phyloP scores from a whole-genome alignment of 495 filamentous ascomycete genomes.

The Staphylotrichum tortipilum region DNA sequence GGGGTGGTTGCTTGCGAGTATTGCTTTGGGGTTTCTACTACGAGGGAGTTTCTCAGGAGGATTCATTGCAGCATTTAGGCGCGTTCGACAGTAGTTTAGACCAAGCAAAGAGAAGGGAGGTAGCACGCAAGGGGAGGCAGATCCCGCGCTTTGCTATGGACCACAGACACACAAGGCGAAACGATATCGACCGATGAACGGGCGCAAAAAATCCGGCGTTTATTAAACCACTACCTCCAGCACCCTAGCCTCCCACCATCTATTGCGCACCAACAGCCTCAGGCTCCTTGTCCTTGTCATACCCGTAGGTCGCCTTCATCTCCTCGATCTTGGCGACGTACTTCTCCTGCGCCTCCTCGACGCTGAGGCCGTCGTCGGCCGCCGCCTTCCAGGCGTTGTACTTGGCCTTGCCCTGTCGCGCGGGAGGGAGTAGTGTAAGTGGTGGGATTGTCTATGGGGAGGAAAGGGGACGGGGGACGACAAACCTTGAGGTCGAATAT shows the following conservation, averaged over 20 bases:
- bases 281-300: conserved; percentile 45
- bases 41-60: too few species aligned
- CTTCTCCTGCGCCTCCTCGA: conserved; percentile 58
- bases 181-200: background rate
- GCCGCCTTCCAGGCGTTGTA: conserved; percentile 62
- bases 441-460: background rate
- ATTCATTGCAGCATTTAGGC: too few species aligned
- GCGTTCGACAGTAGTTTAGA: too few species aligned
- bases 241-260: background rate
- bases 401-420: conserved; percentile 65
- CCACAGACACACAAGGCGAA: too few species aligned
- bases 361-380: conserved; percentile 46
- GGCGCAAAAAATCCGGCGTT: background rate
- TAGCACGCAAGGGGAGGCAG: too few species aligned
- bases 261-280: conserved; percentile 39
- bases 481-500: conserved; percentile 53
- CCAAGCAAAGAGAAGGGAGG: too few species aligned
- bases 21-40: too few species aligned
- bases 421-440: background rate
- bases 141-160: too few species aligned
- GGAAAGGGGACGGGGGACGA: background rate
- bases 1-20: too few species aligned
- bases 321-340: conserved; percentile 65
- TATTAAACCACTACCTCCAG: too few species aligned
- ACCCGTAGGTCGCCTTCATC: conserved; percentile 61